Percentiles rank a stretch among this genome's conserved stretches.
Evolutionary conservation across 805 yeast species (phyloP).

Genomic region (Clavispora vitiphila): DNA sequence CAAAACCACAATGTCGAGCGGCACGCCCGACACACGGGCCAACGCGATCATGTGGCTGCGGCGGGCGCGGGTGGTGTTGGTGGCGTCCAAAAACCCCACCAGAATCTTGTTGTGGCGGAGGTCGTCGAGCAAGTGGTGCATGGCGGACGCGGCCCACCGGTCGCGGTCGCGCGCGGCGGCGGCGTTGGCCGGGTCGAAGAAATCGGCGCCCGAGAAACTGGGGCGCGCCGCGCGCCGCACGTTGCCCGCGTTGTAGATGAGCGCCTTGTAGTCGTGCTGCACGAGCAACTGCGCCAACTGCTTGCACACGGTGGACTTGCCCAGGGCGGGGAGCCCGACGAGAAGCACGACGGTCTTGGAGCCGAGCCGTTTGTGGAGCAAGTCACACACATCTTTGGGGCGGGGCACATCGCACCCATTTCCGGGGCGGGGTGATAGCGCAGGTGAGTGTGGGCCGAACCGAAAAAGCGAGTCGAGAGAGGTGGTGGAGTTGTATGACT

Average conservation of each 20-base stretch:
- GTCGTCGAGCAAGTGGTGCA: slow-evolving; percentile 28
- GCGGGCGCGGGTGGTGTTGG: slow-evolving; percentile 35
- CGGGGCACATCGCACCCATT: slow-evolving; percentile 1
- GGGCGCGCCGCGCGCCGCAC: slow-evolving; percentile 35
- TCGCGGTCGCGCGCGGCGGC: slow-evolving; percentile 30
- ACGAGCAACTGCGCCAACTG: slow-evolving; percentile 22
- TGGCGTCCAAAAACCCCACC: slow-evolving; percentile 41
- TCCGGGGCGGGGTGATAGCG: too few relatives aligned
- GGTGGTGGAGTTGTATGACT: slow-evolving; percentile 16
- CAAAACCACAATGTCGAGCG: slow-evolving; percentile 43
- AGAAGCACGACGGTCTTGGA: slow-evolving; percentile 24
- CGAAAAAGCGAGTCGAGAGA: slow-evolving; percentile 29
- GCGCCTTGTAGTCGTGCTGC: slow-evolving; percentile 7
- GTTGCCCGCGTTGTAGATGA: slow-evolving; percentile 47
- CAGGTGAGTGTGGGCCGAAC: slow-evolving; percentile 6
- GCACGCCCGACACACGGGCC: slow-evolving; percentile 17
- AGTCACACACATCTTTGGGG: slow-evolving; percentile 11
- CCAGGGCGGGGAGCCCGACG: slow-evolving; percentile 40
- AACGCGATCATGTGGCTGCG: slow-evolving; percentile 26
- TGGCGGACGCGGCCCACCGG: slow-evolving; percentile 29
- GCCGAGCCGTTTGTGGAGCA: slow-evolving; percentile 10
- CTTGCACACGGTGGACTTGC: slow-evolving; percentile 35
- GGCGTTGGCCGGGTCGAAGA: slow-evolving; percentile 33
- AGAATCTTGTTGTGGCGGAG: slow-evolving; percentile 21
- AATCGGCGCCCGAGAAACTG: slow-evolving; percentile 27